Evolutionary conservation across 148 eudicot genomes (phyloP).

Genomic region (Spergularia bocconei): DNA sequence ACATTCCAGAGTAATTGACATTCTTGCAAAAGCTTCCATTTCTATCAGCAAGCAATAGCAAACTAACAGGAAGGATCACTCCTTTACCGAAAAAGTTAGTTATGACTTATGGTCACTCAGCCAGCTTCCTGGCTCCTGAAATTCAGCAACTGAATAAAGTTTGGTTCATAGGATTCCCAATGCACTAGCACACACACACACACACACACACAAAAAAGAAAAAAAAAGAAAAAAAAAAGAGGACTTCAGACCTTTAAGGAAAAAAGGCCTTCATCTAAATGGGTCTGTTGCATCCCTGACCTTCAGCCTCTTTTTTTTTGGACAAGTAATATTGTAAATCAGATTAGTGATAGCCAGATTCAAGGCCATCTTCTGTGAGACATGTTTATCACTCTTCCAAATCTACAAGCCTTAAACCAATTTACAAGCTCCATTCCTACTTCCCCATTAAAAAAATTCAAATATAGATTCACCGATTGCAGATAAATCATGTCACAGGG

Average conservation of each 20-base stretch:
- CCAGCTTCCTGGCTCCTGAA: conserved; percentile 1
- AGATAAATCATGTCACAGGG: conserved; percentile 14
- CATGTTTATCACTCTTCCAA: conserved; percentile 24
- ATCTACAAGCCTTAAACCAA: conserved; percentile 13
- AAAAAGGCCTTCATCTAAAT: conserved; percentile 9
- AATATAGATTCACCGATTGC: conserved; percentile 13
- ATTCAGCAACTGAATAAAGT: not conserved
- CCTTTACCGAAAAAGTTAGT: conserved; percentile 21
- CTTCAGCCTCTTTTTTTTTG: conserved; percentile 20
- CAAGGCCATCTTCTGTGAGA: conserved; percentile 27
- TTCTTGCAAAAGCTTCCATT: conserved; percentile 12
- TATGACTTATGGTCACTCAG: conserved; percentile 17
- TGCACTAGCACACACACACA: conserved; percentile 23
- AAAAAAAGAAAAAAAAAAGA: too few species aligned
- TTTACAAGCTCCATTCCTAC: conserved; percentile 31
- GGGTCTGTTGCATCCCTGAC: conserved; percentile 27
- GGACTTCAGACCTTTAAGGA: conserved; percentile 13
- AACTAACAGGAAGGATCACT: conserved; percentile 28
- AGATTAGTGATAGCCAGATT: conserved; percentile 8
- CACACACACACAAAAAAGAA: too few species aligned
- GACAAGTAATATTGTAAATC: not conserved
- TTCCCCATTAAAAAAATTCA: conserved; percentile 30
- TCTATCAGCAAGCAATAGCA: conserved; percentile 5
- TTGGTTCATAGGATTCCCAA: conserved; percentile 24
- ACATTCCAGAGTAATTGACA: conserved; percentile 30